Base-by-base conservation (phyloP, 1,284 basidiomycete genomes). In the Puccinia polysora region DNA sequence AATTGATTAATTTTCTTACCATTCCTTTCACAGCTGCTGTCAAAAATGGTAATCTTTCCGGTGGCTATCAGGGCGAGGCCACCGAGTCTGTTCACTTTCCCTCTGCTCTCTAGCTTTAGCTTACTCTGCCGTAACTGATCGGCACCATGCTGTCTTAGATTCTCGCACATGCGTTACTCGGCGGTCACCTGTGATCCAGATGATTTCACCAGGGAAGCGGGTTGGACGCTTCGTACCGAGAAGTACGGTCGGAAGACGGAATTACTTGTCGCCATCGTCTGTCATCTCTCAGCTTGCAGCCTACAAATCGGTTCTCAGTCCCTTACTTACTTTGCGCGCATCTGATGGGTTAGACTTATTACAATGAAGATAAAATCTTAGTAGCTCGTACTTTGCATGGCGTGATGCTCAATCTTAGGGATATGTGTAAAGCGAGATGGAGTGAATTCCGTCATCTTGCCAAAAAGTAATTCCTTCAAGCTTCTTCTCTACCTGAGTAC, bases 321-420 rank as follows among this genome's bases (percentile, higher is more conserved):
- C n/a, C n/a, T n/a, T n/a, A n/a, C n/a, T n/a, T n/a, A n/a, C n/a
- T n/a, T n/a, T n/a, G n/a, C n/a, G n/a, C n/a, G n/a, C n/a, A n/a
- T n/a, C n/a, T n/a, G n/a, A n/a, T n/a, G n/a, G n/a, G n/a, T n/a
- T n/a, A 63, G 52, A 76, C 63, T 15, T 79, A 80, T 78, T 83
- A 97, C 82, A 97, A 97, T 80, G 94, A 97, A 81, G 93, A 97
- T 84, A 95, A 97, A 83, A 89, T 88, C 3, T 85, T 97, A 12
- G 94, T 95, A 77, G 88, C 91, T 23, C 88, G 92, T 74, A 97
- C 93, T 0, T 82, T 97, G 56, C 92, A 97, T 78, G 90, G 91
- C 75, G 89, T 97, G 78, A 97, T 97, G 93, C 81, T 95, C 76
- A 98, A 98, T 81, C 94, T 98, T 75, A 89, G 94, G 76, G 94